Base-by-base conservation (phyloP, 1,139 yeast species). In the Saccharomyces pastorianus region DNA sequence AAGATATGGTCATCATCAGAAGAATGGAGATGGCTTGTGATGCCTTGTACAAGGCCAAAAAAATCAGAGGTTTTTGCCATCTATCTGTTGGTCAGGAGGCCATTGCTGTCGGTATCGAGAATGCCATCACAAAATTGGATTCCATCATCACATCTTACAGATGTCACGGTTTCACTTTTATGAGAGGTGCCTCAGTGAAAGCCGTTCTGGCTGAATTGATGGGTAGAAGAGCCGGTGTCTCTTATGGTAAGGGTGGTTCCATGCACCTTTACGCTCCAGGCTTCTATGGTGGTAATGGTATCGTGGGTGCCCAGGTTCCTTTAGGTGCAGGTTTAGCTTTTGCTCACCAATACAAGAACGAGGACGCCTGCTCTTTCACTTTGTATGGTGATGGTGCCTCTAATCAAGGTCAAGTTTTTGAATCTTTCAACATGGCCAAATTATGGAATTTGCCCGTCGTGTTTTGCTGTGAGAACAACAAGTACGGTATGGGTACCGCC, bases 71-170 rank as follows among this genome's bases (percentile, higher is more conserved):
- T 64, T 93, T 93, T 84, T 90, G 99, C 76, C 99, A 93, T 76
- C 82, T 95, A 77, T 88, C 96, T n/a, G 91, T 88, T 60, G 99
- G 99, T 69, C 99, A 93, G 77, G 99, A 93, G 78, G 99, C 99
- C 59, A 82, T 93, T 74, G 96, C 99, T 58, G 97, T 91, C 60
- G 99, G 99, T 73, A 89, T 93, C 66, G 99, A 93, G 79, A 84
- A 86, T 66, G 98, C 99, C 64, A 87, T 90, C 70, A 83, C 87
- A 65, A 78, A 78, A 61, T 75, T 84, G 63, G 99, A 93, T 74
- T 82, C 95, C 59, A 83, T 93, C 61, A 93, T 93, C 73, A 95
- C 99, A 52, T 89, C 98, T 38, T 93, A 93, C 79, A 85, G 99
- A 81, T 93, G 99, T 78, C 99, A 93, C 81, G 98, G 97, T 63